These are phyloP conservation scores for Kwoniella sp. DNA, from an alignment of 768 basidiomycete species.

Conservation along the genomic window DNA sequence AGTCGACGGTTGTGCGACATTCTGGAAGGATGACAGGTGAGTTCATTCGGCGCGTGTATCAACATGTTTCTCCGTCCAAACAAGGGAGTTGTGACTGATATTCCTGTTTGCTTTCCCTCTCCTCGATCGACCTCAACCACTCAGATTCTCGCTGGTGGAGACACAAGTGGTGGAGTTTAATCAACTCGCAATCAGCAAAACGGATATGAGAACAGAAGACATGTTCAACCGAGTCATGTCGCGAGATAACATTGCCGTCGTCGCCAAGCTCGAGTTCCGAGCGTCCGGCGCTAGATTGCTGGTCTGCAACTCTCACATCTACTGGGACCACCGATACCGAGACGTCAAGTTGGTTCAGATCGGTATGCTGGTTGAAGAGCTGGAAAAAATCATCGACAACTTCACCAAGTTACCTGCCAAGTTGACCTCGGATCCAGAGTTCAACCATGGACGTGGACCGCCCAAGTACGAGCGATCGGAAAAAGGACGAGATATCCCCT, in stretches of 20 bases:
- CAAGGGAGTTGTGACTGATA: not conserved
- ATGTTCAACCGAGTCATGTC: constrained; percentile 99
- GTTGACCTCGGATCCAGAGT: constrained; percentile 34
- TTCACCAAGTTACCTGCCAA: constrained; percentile 82
- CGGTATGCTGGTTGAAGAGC: constrained; percentile 87
- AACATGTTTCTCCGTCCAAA: not conserved
- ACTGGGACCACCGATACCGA: constrained; percentile 87
- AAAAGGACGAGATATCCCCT: constrained; percentile 80
- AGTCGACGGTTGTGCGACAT: constrained; percentile 96
- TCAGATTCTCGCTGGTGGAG: constrained; percentile 90
- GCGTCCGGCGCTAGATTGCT: constrained; percentile 84
- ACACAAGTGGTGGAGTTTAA: constrained; percentile 92
- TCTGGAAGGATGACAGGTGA: constrained; percentile 86
- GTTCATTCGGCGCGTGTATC: constrained; percentile 52
- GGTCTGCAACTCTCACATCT: constrained; percentile 85
- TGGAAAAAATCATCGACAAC: constrained; percentile 81
- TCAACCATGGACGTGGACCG: constrained; percentile 40
- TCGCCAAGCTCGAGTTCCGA: constrained; percentile 82
- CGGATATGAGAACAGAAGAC: constrained; percentile 76
- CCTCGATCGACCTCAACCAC: constrained; percentile 7
- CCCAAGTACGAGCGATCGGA: constrained; percentile 42
- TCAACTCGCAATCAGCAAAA: constrained; percentile 89
- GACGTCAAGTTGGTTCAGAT: constrained; percentile 98
- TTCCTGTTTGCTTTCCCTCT: not conserved
- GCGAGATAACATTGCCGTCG: constrained; percentile 88